Percentiles rank a stretch among this genome's conserved stretches.
These are phyloP conservation scores for Elaeis oleifera DNA, from an alignment of 202 grass and related monocot species.

Conservation along the genomic window DNA sequence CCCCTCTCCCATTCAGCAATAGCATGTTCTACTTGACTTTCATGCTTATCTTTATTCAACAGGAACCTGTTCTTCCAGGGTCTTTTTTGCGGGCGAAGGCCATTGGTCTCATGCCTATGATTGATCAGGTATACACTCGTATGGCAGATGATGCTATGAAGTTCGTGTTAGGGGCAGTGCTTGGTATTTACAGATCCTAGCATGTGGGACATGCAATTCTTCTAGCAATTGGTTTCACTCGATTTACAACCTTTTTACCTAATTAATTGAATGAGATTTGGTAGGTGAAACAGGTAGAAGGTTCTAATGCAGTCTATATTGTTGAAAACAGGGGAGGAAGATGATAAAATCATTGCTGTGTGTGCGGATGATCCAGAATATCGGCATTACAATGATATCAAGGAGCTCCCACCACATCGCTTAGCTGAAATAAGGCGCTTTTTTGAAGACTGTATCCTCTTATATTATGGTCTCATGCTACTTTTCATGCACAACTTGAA, in stretches of 20 bases:
- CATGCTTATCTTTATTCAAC: neutral
- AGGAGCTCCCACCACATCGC: slow-evolving; percentile 85
- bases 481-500: too few relatives aligned
- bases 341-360: slow-evolving; percentile 96
- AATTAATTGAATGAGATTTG: too few relatives aligned
- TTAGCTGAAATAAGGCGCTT: slow-evolving; percentile 93
- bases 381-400: slow-evolving; percentile 76
- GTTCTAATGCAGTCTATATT: neutral
- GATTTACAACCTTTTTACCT: too few relatives aligned
- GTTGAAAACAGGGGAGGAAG: slow-evolving; percentile 54
- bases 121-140: slow-evolving; percentile 54
- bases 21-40: too few relatives aligned
- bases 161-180: too few relatives aligned
- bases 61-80: slow-evolving; percentile 84
- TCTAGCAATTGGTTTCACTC: too few relatives aligned
- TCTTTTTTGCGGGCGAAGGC: slow-evolving; percentile 85
- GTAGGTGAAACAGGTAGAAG: too few relatives aligned
- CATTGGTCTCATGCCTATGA: slow-evolving; percentile 88
- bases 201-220: too few relatives aligned
- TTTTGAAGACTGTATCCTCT: slow-evolving; percentile 93
- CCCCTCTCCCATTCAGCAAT: too few relatives aligned
- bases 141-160: too few relatives aligned
- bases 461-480: neutral
- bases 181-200: too few relatives aligned
- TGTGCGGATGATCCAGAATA: slow-evolving; percentile 94